Base-by-base conservation (phyloP, 1,284 basidiomycete species). In the Irpex sp. region DNA sequence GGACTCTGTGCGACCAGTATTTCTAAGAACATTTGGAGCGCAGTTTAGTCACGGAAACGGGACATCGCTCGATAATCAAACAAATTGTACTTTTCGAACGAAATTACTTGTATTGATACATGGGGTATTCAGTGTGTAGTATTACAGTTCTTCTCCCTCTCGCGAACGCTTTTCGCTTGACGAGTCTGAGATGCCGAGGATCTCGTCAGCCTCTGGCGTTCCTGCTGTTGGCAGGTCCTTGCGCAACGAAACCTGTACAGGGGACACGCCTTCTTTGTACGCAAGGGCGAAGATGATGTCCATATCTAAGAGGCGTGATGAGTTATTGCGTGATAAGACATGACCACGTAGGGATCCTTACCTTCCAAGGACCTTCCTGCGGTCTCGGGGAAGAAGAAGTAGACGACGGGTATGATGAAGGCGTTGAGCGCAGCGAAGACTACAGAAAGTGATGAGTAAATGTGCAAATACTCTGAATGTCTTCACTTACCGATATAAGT, bases 321-420 rank as follows among this genome's bases (percentile, higher is more conserved):
- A 60, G 50, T 21, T 43, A 1, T 21, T 6, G n/a, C 59, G 53
- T n/a, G 26, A 39, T n/a, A 35, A 13, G 13, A 19, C 36, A 17
- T 49, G 49, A 26, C 4, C 36, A 46, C 15, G 50, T 6, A 5
- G 26, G 4, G 4, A 57, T 5, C 61, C 72, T n/a, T 65, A 82
- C 83, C 85, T 76, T 87, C 85, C 15, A 88, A 72, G 0, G 84
- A 86, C 37, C 84, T 80, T 17, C 84, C 83, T n/a, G 83, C 81
- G 3, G 86, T 88, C 74, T 88, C 87, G n/a, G 86, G 86, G 76
- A 87, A 88, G 77, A 84, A 87, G 63, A 86, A 71, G 69, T 87
- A 89, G 2, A 88, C 82, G 9, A 82, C 67, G 9, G 86, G 87
- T 50, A 88, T 75, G 65, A 89, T 83, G 62, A 85, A 76, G 1